Evolutionary conservation across 2,329 filamentous ascomycete genomes (phyloP), one percentile per base, ranked within the genome.

Genomic region (Apiospora pterosperma): DNA sequence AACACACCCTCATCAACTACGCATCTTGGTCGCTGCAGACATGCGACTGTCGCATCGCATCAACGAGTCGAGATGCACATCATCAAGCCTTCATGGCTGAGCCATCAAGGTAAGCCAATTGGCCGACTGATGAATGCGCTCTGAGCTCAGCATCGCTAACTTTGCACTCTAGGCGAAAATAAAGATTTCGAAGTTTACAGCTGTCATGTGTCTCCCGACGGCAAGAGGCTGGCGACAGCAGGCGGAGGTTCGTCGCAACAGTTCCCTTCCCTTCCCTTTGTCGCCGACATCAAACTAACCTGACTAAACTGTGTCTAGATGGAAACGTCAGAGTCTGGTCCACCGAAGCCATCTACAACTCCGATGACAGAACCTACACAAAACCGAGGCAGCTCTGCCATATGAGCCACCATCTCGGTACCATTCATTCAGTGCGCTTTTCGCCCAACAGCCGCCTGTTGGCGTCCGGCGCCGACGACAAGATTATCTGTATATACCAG

Each of bases 151-250:
- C 8, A 5, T 55, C 28, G n/a, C 48, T 55, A 55, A 55, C 63
- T 62, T 64, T 70, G 59, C 52, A 61, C 34, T 14, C 64, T 62
- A 92, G 91, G 95, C 76, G 96, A 99, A 82, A 92, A 97, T 77
- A 98, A 97, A 76, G 94, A 98, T 77, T 97, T 96, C 76, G 96
- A 99, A 80, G 95, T 98, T 70, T 99, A 98, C 82, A 97, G 93
- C 81, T 98, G 95, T 78, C 92, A 98, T 83, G 89, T 99, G 69
- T 99, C 96, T 34, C 92, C 96, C 16, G 96, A 99, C 80, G 96
- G 95, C 70, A 90, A 89, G 75, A 89, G 96, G 69, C 86, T 99
- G 64, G 96, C 95, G 60, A 98, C 96, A 23, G 96, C 95, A 67
- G 96, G 94, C 73, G 95, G 96, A 85, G 91, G 91, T 93, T 81